phyloP scores from a whole-genome alignment of 345 rosid species.

The Aquilaria sinensis region DNA sequence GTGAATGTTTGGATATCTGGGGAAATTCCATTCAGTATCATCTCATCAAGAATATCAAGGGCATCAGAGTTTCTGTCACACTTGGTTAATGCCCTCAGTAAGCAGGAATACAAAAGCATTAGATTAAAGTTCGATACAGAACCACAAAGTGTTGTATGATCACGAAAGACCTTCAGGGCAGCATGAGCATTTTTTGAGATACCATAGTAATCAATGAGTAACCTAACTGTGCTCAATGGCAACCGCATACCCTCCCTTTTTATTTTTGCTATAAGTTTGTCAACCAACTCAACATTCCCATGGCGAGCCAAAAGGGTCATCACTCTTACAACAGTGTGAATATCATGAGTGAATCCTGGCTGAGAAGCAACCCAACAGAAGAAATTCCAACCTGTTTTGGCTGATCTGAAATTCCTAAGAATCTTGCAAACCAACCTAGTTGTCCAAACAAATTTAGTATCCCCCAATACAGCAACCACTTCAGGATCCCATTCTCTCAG shows the following conservation, averaged over 20 bases:
- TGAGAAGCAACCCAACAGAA: slow-evolving; percentile 91
- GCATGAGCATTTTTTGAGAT: slow-evolving; percentile 81
- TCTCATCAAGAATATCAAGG: slow-evolving; percentile 63
- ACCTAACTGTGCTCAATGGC: slow-evolving; percentile 73
- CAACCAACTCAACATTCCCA: slow-evolving; percentile 65
- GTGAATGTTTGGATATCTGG: slow-evolving; percentile 86
- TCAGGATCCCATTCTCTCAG: slow-evolving; percentile 58
- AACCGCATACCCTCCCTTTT: slow-evolving; percentile 56
- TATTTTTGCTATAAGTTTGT: slow-evolving; percentile 57
- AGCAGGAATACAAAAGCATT: slow-evolving; percentile 76
- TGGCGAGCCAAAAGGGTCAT: slow-evolving; percentile 63
- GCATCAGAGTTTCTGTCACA: slow-evolving; percentile 62
- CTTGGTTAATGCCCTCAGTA: slow-evolving; percentile 70
- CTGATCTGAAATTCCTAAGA: slow-evolving; percentile 62
- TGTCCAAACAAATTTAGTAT: slow-evolving; percentile 82
- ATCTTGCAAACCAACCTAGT: slow-evolving; percentile 76
- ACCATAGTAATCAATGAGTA: slow-evolving; percentile 78
- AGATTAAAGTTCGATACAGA: slow-evolving; percentile 43
- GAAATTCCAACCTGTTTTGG: slow-evolving; percentile 79
- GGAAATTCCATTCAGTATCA: slow-evolving; percentile 45
- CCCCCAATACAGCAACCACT: slow-evolving; percentile 50
- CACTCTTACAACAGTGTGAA: slow-evolving; percentile 73
- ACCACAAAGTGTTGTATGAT: slow-evolving; percentile 52
- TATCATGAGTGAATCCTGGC: slow-evolving; percentile 75
- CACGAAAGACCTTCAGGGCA: slow-evolving; percentile 65